Evolutionary conservation across 1,284 basidiomycete genomes (phyloP), one percentile per base, ranked within the genome.

Genomic region (Phenoliferia sp.): DNA sequence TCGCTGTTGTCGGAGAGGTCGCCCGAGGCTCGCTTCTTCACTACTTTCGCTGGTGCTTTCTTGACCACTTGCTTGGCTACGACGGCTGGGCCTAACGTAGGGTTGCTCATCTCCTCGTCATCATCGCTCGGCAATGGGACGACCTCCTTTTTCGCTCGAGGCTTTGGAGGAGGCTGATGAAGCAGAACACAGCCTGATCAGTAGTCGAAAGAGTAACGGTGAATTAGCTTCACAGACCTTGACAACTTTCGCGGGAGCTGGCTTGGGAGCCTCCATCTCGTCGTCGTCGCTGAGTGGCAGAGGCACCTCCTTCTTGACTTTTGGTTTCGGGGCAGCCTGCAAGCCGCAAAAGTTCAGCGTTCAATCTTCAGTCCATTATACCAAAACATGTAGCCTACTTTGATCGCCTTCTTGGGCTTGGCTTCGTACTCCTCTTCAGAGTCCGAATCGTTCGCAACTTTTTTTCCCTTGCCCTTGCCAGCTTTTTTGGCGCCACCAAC

Each of bases 351-450:
- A 89, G 90, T n/a, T 31, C 44, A 9, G 39, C 39, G 60, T 9
- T 9, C 29, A 35, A n/a, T 1, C 29, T 29, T 35, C 19, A 4
- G 59, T 50, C 50, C 22, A 26, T 19, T 19, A n/a, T 4, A 48
- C 22, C 4, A 12, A 33, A 19, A 10, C 28, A 55, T 26, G 10
- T 26, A 19, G 6, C 33, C 54, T 28, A 64, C 66, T 59, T 68
- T 65, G n/a, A 54, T n/a, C 15, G 61, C 39, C 1, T 57, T 31
- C 35, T 63, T 52, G 15, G 67, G 54, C 39, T 65, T 64, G 59
- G 28, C 58, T 58, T 92, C 89, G 59, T 78, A 79, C 58, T 79
- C 79, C 62, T 89, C 88, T 62, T 87, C 88, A 65, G 80, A 82
- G 52, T 16, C n/a, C 16, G 54, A 50, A 54, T 26, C 17, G 89